These are phyloP conservation scores for sunflower (Helianthus annuus) DNA, from an alignment of 129 eudicot genomes.

Conservation along the genomic window HanXRQr2.0-SUNRISE NC_035440.2:50667119-50667618, in stretches of 20 bases:
- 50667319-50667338: conserved; percentile 78
- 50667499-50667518: not conserved
- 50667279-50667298: conserved; percentile 96
- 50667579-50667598: no score
- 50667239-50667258: conserved; percentile 19
- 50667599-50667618: no score
- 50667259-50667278: conserved; percentile 22
- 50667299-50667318: conserved; percentile 98
- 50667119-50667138: conserved; percentile 85
- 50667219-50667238: conserved; percentile 15
- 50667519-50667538: no score
- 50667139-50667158: conserved; percentile 77
- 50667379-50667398: conserved; percentile 69
- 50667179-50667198: not conserved
- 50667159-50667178: conserved; percentile 38
- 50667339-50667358: conserved; percentile 79
- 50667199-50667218: not conserved
- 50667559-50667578: no score
- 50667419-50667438: conserved; percentile 75
- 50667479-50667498: not conserved
- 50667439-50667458: not conserved
- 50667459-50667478: not conserved
- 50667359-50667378: conserved; percentile 51
- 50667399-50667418: conserved; percentile 51
- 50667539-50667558: no score